Conservation (phyloP, 1,284 basidiomycete genomes). For the Sanguinoderma infundibulare region DNA sequence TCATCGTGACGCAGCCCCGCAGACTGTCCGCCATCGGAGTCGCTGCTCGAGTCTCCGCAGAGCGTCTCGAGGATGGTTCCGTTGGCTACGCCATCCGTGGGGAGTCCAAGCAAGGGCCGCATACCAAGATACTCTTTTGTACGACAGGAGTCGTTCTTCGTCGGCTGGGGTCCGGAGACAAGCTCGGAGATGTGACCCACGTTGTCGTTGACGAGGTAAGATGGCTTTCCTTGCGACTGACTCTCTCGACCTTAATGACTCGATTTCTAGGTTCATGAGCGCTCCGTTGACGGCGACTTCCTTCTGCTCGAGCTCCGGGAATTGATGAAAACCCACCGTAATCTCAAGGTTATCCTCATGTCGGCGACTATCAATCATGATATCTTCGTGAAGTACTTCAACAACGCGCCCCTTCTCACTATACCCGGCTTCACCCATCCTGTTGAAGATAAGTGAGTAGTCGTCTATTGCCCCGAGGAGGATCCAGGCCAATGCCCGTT, state of each 20-base stretch:
- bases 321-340: constrained; percentile 70
- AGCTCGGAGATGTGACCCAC: constrained; percentile 77
- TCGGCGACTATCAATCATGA: constrained; percentile 91
- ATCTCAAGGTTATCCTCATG: constrained; percentile 86
- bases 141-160: constrained; percentile 92
- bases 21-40: constrained; percentile 91
- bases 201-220: constrained; percentile 89
- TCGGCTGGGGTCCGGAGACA: constrained; percentile 77
- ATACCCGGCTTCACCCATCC: constrained; percentile 89
- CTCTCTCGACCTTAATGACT: neutral
- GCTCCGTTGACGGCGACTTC: constrained; percentile 90
- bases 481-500: neutral
- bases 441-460: constrained; percentile 70
- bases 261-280: constrained; percentile 78
- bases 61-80: constrained; percentile 83
- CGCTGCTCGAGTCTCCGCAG: constrained; percentile 85
- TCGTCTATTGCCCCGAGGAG: neutral
- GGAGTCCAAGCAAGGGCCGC: constrained; percentile 72
- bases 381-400: constrained; percentile 82
- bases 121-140: constrained; percentile 86
- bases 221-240: neutral
- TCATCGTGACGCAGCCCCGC: constrained; percentile 91
- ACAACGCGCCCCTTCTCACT: constrained; percentile 77
- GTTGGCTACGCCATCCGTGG: constrained; percentile 93
- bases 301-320: constrained; percentile 87